Base-by-base conservation (phyloP, 1,284 basidiomycete genomes). In the Austroboletus rostrupii region DNA sequence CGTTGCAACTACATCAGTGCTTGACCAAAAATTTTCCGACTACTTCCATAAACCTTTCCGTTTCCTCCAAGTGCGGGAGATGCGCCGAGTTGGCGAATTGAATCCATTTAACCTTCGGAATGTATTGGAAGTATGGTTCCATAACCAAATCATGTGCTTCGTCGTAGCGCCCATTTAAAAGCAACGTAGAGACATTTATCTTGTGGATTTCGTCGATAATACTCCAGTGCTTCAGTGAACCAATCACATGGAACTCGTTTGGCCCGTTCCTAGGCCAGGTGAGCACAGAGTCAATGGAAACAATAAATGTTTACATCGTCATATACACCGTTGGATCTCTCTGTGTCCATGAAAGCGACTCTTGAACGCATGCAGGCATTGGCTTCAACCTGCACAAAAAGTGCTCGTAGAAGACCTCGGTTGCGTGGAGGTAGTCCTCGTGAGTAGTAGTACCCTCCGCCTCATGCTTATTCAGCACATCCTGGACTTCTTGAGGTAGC, bases 81-180 rank as follows among this genome's bases (percentile, higher is more conserved):
- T 81, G 79, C 19, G 72, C 70, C 5, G 71, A 72, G 32, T 75
- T 54, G 9, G 68, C 67, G 50, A 80, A 79, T 32, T 70, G 71
- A 12, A 74, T 62, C 77, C 78, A 80, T 53, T 73, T 74, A 26
- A 73, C 74, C 23, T 70, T 70, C 14, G 68, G 65, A 14, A 82
- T 71, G 16, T 58, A 52, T 28, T 66, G 56, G 55, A 80, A 80
- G 57, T 72, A 78, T 5, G 76, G 77, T 6, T 60, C 53, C 36
- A 81, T 64, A 17, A 61, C 58, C 10, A 59, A 58, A 57, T 81
- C 79, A 36, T 73, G 71, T 11, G 74, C 77, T 57, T 77, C 73
- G 50, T 82, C 81, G 46, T 74, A 71, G 13, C 61, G 66, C 7
- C 78, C 76, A 45, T 80, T 83, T 38, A 76, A 61, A 21, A 84